Conservation (phyloP, 768 basidiomycete genomes). For the Candolleomyces aberdarensis region DNA sequence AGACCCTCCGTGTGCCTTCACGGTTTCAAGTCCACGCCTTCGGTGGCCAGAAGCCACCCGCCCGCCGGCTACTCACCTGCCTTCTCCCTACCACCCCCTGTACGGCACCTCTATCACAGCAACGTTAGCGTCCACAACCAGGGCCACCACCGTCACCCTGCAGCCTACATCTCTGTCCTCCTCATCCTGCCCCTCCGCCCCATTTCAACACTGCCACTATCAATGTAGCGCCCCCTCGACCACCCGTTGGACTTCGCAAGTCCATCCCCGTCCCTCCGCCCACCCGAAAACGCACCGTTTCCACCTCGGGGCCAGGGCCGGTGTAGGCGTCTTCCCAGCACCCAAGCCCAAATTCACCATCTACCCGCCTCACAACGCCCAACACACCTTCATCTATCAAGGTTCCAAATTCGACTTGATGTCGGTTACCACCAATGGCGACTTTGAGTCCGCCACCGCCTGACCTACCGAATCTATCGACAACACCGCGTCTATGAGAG, state of each 20-base stretch:
- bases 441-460: conserved; percentile 34
- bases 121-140: no score
- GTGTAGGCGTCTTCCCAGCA: conserved; percentile 10
- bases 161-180: not conserved
- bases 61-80: conserved; percentile 30
- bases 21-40: conserved; percentile 28
- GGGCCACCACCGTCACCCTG: no score
- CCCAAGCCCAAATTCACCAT: conserved; percentile 37
- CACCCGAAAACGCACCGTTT: not conserved
- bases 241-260: conserved; percentile 13
- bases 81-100: conserved; percentile 29
- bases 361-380: conserved; percentile 37
- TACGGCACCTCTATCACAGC: no score
- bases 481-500: conserved; percentile 36
- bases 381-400: conserved; percentile 57
- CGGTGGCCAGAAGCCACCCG: conserved; percentile 17
- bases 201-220: conserved; percentile 4
- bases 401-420: conserved; percentile 55
- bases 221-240: not conserved
- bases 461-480: conserved; percentile 31
- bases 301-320: no score
- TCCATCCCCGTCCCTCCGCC: conserved; percentile 6
- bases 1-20: conserved; percentile 15
- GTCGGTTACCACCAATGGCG: conserved; percentile 33
- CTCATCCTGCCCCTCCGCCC: conserved; percentile 14